phyloP scores from a whole-genome alignment of 495 filamentous ascomycete species.

The Trichoderma reesei region DNA sequence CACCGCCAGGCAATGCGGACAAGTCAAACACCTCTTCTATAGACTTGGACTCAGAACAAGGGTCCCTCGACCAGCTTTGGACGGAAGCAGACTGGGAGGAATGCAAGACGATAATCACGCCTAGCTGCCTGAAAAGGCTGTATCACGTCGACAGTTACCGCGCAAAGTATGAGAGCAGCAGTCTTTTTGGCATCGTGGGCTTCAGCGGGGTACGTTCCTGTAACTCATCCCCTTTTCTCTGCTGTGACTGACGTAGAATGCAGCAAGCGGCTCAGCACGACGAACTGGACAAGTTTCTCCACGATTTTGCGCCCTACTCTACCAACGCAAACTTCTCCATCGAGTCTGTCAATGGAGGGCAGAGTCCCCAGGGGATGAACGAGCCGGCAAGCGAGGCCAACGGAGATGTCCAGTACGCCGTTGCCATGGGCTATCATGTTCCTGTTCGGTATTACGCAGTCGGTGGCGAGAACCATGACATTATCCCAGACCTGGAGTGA shows the following conservation, averaged over 20 bases:
- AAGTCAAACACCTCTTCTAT: background rate
- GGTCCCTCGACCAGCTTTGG: background rate
- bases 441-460: constrained; percentile 35
- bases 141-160: constrained; percentile 41
- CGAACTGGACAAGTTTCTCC: constrained; percentile 44
- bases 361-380: constrained; percentile 29
- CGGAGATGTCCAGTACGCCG: constrained; percentile 63
- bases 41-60: background rate
- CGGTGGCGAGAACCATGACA: constrained; percentile 29
- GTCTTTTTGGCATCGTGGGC: constrained; percentile 34
- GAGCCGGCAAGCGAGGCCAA: constrained; percentile 52
- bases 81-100: constrained; percentile 15
- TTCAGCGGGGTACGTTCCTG: constrained; percentile 28
- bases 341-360: constrained; percentile 47
- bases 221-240: background rate
- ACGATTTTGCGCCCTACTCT: constrained; percentile 37
- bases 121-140: constrained; percentile 47
- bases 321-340: constrained; percentile 51
- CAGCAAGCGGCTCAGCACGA: constrained; percentile 51
- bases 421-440: constrained; percentile 33
- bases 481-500: constrained; percentile 17
- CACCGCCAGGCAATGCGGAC: background rate
- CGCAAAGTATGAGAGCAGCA: constrained; percentile 15
- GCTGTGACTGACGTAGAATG: background rate
- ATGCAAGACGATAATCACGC: constrained; percentile 44